Percentiles rank a stretch among this genome's conserved stretches.
Conservation (phyloP, 257 asterid species). For the Scutellaria galericulata region DNA sequence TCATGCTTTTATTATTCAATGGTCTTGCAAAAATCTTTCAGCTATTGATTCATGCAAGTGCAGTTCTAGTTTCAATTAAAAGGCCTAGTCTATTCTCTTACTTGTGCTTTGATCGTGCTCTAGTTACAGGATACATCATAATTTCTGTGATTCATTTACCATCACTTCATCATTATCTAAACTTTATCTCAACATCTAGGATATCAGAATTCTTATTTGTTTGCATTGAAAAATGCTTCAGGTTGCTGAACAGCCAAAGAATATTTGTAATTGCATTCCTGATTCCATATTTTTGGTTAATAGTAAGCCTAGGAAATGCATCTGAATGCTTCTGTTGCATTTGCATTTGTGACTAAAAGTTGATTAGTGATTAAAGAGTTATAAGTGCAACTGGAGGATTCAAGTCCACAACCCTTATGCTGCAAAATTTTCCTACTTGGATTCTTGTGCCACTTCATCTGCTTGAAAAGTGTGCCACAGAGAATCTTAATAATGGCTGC, state of each 20-base stretch:
- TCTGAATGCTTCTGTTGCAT: conserved; percentile 16
- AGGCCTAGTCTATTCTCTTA: background rate
- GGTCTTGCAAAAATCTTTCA: background rate
- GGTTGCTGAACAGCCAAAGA: background rate
- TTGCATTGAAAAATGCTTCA: background rate
- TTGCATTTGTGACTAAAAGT: background rate
- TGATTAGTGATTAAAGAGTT: background rate
- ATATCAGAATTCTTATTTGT: background rate
- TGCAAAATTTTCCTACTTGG: background rate
- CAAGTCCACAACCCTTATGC: background rate
- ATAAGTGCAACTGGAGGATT: background rate
- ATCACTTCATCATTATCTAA: background rate
- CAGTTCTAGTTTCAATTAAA: background rate
- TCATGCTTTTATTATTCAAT: background rate
- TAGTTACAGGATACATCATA: background rate
- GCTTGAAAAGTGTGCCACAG: background rate
- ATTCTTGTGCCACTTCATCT: background rate
- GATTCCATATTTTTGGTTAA: conserved; percentile 1
- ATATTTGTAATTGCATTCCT: background rate
- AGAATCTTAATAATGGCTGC: background rate
- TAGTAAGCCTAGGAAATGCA: conserved; percentile 7
- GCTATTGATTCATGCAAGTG: background rate
- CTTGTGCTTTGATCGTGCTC: background rate
- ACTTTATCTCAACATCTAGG: background rate
- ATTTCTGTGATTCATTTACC: background rate